phyloP scores from a whole-genome alignment of 1,139 yeast species.

The Waltiozyma sp. region DNA sequence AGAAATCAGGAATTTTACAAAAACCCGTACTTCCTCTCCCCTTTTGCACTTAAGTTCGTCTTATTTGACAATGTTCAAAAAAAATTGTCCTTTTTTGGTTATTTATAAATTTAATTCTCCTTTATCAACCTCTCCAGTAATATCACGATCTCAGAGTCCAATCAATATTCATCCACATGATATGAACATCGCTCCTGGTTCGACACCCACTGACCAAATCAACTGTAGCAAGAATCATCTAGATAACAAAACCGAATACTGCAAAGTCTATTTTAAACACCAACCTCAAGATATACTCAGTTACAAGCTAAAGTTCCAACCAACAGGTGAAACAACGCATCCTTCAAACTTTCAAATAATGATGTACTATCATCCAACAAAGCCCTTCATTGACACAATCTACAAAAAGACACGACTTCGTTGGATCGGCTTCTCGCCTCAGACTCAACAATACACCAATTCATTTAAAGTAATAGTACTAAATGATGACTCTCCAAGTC shows the following conservation, averaged over 20 bases:
- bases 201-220: too few species aligned
- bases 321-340: constrained; percentile 10
- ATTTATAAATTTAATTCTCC: constrained; percentile 19
- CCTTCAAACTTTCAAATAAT: constrained; percentile 11
- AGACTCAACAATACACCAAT: constrained; percentile 10
- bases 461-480: constrained; percentile 18
- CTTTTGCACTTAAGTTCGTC: constrained; percentile 22
- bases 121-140: not conserved
- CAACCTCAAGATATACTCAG: constrained; percentile 9
- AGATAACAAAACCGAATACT: constrained; percentile 10
- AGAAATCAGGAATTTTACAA: constrained; percentile 10
- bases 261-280: constrained; percentile 13
- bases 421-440: constrained; percentile 17
- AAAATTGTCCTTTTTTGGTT: constrained; percentile 19
- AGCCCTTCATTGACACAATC: constrained; percentile 13
- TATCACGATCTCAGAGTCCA: too few species aligned
- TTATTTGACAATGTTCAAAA: constrained; percentile 19
- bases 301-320: constrained; percentile 13
- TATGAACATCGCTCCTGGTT: too few species aligned
- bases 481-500: constrained; percentile 22
- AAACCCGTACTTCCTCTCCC: constrained; percentile 22
- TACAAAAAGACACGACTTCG: constrained; percentile 14
- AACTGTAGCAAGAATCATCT: not conserved
- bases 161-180: too few species aligned
- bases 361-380: constrained; percentile 11